phyloP scores from a whole-genome alignment of 306 rosid genomes.

The Vachellia pachyceras region DNA sequence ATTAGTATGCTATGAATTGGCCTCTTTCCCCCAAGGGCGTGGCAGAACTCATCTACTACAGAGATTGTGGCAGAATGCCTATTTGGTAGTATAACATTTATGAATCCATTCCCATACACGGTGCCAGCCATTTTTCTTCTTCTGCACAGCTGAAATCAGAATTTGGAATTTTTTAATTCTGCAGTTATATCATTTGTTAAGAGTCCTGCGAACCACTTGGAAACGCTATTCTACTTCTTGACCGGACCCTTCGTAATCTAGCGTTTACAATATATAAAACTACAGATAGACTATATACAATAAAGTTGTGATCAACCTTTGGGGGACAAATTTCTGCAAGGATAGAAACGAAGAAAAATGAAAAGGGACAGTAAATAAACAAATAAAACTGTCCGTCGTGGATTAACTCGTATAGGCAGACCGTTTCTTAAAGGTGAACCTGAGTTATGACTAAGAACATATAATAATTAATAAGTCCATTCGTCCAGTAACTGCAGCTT shows the following conservation, averaged over 20 bases:
- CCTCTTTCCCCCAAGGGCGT: conserved; percentile 85
- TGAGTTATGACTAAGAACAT: conserved; percentile 1
- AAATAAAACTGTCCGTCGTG: not conserved
- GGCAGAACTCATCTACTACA: conserved; percentile 78
- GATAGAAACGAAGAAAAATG: conserved; percentile 6
- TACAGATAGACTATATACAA: conserved; percentile 26
- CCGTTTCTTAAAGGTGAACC: conserved; percentile 28
- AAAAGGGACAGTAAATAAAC: not conserved
- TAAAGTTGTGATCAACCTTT: conserved; percentile 21
- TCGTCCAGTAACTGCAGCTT: conserved; percentile 27
- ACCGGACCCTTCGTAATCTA: conserved; percentile 8
- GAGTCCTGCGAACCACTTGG: not conserved
- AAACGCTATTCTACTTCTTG: conserved; percentile 6
- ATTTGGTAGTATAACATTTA: conserved; percentile 56
- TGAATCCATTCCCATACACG: conserved; percentile 64
- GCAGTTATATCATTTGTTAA: conserved; percentile 20
- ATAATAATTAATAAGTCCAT: conserved; percentile 21
- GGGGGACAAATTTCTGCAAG: not conserved
- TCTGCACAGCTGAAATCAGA: conserved; percentile 41
- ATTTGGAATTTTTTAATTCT: not conserved
- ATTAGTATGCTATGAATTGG: conserved; percentile 96
- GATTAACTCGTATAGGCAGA: conserved; percentile 26
- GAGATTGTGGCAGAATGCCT: conserved; percentile 75
- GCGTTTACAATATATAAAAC: conserved; percentile 35
- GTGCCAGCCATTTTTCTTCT: conserved; percentile 55